Percentiles rank a stretch among this genome's conserved stretches.
Evolutionary conservation across 192 early-diverging fungal species (phyloP).

Genomic region (Backusella westeae): DNA sequence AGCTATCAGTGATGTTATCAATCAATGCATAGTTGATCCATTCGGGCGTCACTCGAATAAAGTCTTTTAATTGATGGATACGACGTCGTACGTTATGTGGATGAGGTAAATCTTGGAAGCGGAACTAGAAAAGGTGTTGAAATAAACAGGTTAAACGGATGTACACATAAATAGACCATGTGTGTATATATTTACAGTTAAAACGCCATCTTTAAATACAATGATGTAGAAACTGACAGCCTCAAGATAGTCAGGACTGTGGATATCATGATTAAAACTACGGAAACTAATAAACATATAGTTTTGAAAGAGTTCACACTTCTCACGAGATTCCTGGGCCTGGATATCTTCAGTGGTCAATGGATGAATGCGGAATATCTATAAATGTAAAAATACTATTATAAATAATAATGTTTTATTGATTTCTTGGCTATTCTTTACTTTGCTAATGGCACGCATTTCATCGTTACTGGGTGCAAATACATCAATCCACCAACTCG

Average conservation of each 20-base stretch:
- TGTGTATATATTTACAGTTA: conserved; percentile 36
- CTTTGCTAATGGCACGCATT: conserved; percentile 55
- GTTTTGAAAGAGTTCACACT: conserved; percentile 82
- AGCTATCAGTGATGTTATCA: conserved; percentile 77
- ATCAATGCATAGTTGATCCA: conserved; percentile 70
- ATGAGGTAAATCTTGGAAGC: conserved; percentile 58
- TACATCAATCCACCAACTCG: conserved; percentile 65
- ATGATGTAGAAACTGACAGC: conserved; percentile 48
- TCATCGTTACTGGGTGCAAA: conserved; percentile 60
- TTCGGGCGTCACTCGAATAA: conserved; percentile 62
- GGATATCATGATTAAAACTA: conserved; percentile 44
- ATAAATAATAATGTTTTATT: background rate
- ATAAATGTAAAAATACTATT: background rate
- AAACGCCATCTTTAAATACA: conserved; percentile 47
- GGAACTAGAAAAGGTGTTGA: conserved; percentile 52
- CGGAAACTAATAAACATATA: conserved; percentile 89
- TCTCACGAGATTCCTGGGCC: conserved; percentile 82
- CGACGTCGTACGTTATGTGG: conserved; percentile 65
- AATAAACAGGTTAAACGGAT: background rate
- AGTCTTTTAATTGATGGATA: conserved; percentile 67
- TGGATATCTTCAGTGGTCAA: conserved; percentile 88
- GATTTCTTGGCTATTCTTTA: background rate
- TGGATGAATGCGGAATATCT: conserved; percentile 85
- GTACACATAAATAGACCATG: no score
- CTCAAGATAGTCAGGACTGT: conserved; percentile 17